A percentile compares a stretch with the other conserved stretches of the same genome.
phyloP scores from a whole-genome alignment of 495 filamentous ascomycete genomes.

The Penicillium flavigenum region DNA sequence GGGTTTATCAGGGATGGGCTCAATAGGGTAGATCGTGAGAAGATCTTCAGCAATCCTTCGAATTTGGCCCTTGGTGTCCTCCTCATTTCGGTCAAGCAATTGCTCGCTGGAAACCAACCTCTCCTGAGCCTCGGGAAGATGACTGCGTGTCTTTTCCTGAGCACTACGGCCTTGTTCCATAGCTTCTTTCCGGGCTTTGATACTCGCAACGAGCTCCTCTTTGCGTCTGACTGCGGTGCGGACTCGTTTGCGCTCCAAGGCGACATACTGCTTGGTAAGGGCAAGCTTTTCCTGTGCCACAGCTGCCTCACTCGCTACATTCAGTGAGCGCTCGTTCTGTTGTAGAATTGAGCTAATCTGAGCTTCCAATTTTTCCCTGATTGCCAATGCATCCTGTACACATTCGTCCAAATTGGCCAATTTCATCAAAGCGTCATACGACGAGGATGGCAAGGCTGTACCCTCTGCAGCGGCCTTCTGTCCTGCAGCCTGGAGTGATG shows the following conservation, averaged over 20 bases:
- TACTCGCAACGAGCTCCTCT: conserved; percentile 63
- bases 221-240: conserved; percentile 58
- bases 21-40: conserved; percentile 73
- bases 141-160: conserved; percentile 52
- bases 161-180: conserved; percentile 61
- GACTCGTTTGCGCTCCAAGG: conserved; percentile 62
- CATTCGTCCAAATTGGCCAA: conserved; percentile 88
- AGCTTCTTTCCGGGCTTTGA: conserved; percentile 61
- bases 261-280: conserved; percentile 59
- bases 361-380: conserved; percentile 66
- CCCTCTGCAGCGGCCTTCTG: conserved; percentile 33
- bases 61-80: conserved; percentile 73
- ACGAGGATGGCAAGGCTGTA: conserved; percentile 60
- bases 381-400: conserved; percentile 84
- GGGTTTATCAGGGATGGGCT: conserved; percentile 58
- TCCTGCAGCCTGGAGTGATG: conserved; percentile 20
- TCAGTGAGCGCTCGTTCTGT: conserved; percentile 45
- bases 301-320: conserved; percentile 51
- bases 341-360: conserved; percentile 77
- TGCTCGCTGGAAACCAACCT: conserved; percentile 56
- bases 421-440: conserved; percentile 88
- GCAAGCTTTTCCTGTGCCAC: conserved; percentile 63
- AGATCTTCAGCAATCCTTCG: conserved; percentile 85
- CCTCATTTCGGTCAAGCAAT: conserved; percentile 55
- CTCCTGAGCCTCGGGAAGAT: conserved; percentile 52